These are phyloP conservation scores for Rubia yunnanensis DNA, from an alignment of 257 asterid species.

Conservation along the genomic window DNA sequence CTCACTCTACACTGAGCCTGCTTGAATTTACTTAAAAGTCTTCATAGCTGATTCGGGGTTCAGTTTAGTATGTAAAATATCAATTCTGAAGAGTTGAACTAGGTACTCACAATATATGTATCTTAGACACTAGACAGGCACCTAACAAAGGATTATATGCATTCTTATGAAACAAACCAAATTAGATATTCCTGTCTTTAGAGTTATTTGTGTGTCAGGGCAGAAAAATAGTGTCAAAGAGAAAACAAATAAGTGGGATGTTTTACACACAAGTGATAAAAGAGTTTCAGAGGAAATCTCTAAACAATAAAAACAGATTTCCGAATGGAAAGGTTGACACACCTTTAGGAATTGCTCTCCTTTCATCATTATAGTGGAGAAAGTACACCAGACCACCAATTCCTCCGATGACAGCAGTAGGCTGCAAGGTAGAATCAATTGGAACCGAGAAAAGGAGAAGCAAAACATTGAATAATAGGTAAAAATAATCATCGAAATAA, in stretches of 20 bases:
- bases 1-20: neutral
- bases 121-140: neutral
- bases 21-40: neutral
- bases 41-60: neutral
- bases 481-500: slow-evolving; percentile 8
- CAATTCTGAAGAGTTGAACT: neutral
- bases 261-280: neutral
- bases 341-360: slow-evolving; percentile 88
- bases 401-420: slow-evolving; percentile 65
- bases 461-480: neutral
- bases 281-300: neutral
- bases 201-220: neutral
- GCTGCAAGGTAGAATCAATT: slow-evolving; percentile 53
- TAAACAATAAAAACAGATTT: neutral
- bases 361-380: slow-evolving; percentile 78
- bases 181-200: neutral
- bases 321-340: neutral
- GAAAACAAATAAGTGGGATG: neutral
- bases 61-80: neutral
- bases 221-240: neutral
- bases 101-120: neutral
- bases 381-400: slow-evolving; percentile 52
- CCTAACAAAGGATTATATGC: neutral
- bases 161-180: neutral
- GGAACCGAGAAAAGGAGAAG: slow-evolving; percentile 18